Conservation (phyloP, 2,329 filamentous ascomycete genomes). For the Penicillium sp. region DNA sequence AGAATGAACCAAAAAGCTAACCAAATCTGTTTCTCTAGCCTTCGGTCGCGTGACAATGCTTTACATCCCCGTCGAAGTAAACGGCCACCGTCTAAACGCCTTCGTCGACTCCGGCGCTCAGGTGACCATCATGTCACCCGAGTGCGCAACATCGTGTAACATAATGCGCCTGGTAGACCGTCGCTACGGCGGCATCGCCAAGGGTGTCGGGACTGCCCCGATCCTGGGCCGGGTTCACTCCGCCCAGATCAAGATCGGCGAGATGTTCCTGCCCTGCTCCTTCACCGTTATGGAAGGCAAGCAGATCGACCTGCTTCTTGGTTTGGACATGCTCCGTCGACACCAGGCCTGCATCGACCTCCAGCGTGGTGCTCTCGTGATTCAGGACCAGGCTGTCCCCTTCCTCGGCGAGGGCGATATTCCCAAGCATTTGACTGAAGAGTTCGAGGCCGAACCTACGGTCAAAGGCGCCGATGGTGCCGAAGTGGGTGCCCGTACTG, state of each 20-base stretch:
- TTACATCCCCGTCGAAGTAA: constrained; percentile 94
- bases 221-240: constrained; percentile 95
- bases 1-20: constrained; percentile 7
- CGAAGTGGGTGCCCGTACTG: constrained; percentile 78
- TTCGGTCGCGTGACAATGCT: constrained; percentile 95
- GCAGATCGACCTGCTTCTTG: constrained; percentile 86
- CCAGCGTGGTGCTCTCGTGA: constrained; percentile 76
- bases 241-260: constrained; percentile 90
- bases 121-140: constrained; percentile 97
- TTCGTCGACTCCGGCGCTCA: constrained; percentile 97
- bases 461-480: constrained; percentile 85
- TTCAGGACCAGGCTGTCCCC: constrained; percentile 81
- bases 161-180: constrained; percentile 96
- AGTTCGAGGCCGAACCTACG: constrained; percentile 74
- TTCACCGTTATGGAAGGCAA: constrained; percentile 99
- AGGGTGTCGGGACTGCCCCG: constrained; percentile 88
- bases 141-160: constrained; percentile 84
- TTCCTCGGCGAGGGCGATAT: constrained; percentile 94
- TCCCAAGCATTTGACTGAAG: constrained; percentile 72
- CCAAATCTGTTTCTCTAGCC: constrained; percentile 52
- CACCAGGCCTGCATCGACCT: constrained; percentile 93
- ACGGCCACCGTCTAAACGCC: constrained; percentile 86
- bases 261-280: constrained; percentile 81
- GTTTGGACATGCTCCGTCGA: constrained; percentile 93
- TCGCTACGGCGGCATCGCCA: constrained; percentile 86